A percentile compares a stretch with the other conserved stretches of the same genome.
These are phyloP conservation scores for Arxiozyma slooffiae DNA, from an alignment of 1,139 yeast genomes.

Conservation along the genomic window DNA sequence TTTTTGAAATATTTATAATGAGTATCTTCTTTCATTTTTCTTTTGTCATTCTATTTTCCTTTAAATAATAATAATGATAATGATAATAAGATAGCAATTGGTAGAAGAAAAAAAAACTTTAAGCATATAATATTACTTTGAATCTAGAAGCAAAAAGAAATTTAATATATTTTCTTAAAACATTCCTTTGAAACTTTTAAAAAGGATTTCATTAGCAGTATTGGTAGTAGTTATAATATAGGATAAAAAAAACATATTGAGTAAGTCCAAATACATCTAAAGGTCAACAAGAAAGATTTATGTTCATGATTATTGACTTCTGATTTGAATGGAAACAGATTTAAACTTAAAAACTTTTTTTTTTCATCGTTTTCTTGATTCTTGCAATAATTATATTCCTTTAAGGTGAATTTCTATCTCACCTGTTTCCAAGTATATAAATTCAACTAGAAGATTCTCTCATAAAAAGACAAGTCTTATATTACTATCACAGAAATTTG, in stretches of 20 bases:
- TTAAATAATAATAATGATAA: neutral
- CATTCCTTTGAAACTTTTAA: neutral
- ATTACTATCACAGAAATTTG: slow-evolving; percentile 7
- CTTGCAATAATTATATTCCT: neutral
- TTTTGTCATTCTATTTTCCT: neutral
- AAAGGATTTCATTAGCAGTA: neutral
- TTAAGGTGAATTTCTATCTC: neutral
- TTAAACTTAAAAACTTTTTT: neutral
- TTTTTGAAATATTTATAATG: slow-evolving; percentile 4
- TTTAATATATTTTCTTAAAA: neutral
- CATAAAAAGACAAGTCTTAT: slow-evolving; percentile 10
- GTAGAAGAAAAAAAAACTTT: neutral
- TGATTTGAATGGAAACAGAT: neutral
- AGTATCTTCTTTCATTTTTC: neutral
- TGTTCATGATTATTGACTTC: neutral
- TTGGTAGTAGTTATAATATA: neutral
- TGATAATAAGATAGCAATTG: neutral
- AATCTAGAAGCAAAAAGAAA: slow-evolving; percentile 1
- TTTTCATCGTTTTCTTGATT: neutral
- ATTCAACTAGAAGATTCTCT: neutral
- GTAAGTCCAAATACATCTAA: neutral
- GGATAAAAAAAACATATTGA: slow-evolving; percentile 3
- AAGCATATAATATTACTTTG: neutral
- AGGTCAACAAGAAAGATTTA: neutral
- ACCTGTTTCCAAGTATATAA: neutral